Conservation (phyloP, 108 stramenopile genomes). For the Schizochytrium sp. region DNA sequence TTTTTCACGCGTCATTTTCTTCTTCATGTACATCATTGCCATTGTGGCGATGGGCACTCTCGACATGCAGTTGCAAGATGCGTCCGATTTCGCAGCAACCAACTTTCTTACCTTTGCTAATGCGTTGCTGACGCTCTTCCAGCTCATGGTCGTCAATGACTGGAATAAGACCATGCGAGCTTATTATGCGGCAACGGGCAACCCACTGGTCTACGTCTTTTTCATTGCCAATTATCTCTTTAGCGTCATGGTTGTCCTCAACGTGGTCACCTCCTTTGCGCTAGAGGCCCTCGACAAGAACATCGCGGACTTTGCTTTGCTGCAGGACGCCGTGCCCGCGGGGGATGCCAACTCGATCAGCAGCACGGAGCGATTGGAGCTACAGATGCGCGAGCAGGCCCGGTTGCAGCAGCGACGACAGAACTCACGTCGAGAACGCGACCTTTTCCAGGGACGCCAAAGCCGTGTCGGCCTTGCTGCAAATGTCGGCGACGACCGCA, state of each 20-base stretch:
- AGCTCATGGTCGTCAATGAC: slow-evolving; percentile 26
- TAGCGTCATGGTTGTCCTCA: slow-evolving; percentile 20
- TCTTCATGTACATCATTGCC: slow-evolving; percentile 10
- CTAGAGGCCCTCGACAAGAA: slow-evolving; percentile 13
- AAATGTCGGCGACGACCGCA: neutral
- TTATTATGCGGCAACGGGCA: neutral
- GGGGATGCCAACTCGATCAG: neutral
- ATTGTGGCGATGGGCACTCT: slow-evolving; percentile 11
- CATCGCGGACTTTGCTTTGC: neutral
- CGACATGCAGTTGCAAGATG: neutral
- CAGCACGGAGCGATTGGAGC: neutral
- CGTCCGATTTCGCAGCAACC: neutral
- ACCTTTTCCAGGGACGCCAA: neutral
- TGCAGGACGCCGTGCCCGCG: neutral
- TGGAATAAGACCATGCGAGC: slow-evolving; percentile 14
- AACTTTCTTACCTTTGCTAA: neutral
- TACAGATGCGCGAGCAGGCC: neutral
- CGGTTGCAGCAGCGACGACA: neutral
- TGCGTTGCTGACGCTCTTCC: slow-evolving; percentile 4
- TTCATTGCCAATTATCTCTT: slow-evolving; percentile 16
- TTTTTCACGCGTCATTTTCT: neutral
- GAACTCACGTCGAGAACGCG: neutral
- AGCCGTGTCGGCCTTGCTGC: no score
- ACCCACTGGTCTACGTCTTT: neutral
- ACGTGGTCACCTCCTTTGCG: slow-evolving; percentile 23